Base-by-base conservation (phyloP, 1,139 yeast genomes). In the Groenewaldozyma sp. region DNA sequence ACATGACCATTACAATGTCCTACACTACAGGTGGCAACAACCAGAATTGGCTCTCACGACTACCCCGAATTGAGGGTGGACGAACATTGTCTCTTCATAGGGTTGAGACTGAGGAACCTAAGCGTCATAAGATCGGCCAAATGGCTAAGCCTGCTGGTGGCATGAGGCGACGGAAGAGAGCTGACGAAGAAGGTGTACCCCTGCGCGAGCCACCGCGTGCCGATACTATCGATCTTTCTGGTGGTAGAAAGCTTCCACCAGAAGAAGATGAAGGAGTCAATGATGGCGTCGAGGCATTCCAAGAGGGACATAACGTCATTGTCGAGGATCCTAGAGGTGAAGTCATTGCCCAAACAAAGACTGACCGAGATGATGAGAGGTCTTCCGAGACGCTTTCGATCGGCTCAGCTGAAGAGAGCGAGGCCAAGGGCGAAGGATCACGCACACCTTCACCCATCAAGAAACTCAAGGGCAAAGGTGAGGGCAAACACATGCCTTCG, bases 1-100 rank as follows among this genome's bases (percentile, higher is more conserved):
- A 94, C 46, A 81, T 91, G 81, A 86, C 95, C 4, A 78, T 91
- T 51, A 84, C 96, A 2, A 83, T 87, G 82, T 76, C 96, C 0
- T 81, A 84, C 58, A 87, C 95, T 18, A 75, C 83, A 3, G 75
- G 75, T 38, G 82, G 82, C 6, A 78, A 75, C 46, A 75, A 74
- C 31, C 74, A 71, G 41, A 70, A 78, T 18, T 91, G 98, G 98
- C 75, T 88, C 67, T 73, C 80, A 37, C 77, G 98, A 59, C 70
- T 91, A 47, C 95, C 94, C 32, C 74, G 81, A 31, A 67, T 84
- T 60, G 73, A 72, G 44, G 68, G 74, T 9, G 80, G 84, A 1
- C 73, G 87, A 20, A 77, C 94, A 1, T 78, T 83, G 51, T 84
- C 95, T 1, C 71, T 87, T 44, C 88, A 79, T 47, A 72, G 94